These are phyloP conservation scores for Colletotrichum noveboracense DNA, from an alignment of 2,329 filamentous ascomycete genomes.

Conservation along the genomic window DNA sequence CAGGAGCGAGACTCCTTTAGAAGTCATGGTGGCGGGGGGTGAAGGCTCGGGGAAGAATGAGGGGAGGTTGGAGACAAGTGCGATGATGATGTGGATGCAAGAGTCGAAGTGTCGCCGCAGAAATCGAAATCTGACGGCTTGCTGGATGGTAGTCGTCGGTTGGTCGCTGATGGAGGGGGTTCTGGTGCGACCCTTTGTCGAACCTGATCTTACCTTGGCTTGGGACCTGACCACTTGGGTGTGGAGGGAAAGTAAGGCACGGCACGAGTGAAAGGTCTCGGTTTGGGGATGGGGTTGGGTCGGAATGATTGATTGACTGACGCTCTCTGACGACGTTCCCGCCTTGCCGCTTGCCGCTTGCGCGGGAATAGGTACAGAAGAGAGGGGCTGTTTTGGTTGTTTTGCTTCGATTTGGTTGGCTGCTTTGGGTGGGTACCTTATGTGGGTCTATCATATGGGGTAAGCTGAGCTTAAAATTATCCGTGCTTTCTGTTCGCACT, in stretches of 20 bases:
- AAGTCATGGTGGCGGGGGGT: conserved; percentile 57
- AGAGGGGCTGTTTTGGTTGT: conserved; percentile 16
- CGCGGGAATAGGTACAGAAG: conserved; percentile 3
- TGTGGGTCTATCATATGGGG: neutral
- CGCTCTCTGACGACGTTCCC: conserved; percentile 19
- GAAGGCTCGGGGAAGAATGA: neutral
- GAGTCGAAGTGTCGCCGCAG: neutral
- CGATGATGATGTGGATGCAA: neutral
- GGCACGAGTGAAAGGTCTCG: neutral
- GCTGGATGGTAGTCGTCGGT: neutral
- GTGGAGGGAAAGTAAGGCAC: neutral
- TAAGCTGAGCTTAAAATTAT: conserved; percentile 11
- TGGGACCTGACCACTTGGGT: conserved; percentile 1
- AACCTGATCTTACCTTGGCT: conserved; percentile 6
- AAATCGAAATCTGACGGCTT: neutral
- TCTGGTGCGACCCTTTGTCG: conserved; percentile 1
- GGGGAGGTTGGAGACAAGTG: neutral
- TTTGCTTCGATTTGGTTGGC: conserved; percentile 10
- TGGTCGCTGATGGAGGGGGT: conserved; percentile 5
- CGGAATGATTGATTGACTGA: conserved; percentile 11
- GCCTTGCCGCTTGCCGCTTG: conserved; percentile 18
- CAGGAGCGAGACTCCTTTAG: conserved; percentile 74
- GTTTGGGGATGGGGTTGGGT: neutral
- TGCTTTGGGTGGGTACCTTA: neutral
- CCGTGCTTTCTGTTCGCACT: neutral